These are phyloP conservation scores for Leccinum obscurum DNA, from an alignment of 768 basidiomycete species.

Conservation along the genomic window DNA sequence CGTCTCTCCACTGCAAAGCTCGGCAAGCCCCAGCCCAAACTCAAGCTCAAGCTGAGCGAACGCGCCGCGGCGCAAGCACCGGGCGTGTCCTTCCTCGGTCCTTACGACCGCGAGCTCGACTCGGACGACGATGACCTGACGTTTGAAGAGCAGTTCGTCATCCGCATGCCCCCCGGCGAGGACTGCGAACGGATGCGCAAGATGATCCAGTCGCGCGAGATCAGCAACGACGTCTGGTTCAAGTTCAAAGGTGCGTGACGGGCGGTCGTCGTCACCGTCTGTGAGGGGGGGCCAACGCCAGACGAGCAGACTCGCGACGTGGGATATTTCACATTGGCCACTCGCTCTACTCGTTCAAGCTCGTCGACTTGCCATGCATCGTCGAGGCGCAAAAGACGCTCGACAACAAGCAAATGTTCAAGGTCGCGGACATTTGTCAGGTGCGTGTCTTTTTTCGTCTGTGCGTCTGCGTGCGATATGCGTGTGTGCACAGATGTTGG, in stretches of 20 bases:
- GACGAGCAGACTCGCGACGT: conserved; percentile 74
- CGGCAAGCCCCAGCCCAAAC: conserved; percentile 63
- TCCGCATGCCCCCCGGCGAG: conserved; percentile 84
- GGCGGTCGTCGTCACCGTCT: neutral
- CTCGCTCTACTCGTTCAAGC: conserved; percentile 81
- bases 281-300: conserved; percentile 10
- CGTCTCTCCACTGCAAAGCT: conserved; percentile 52
- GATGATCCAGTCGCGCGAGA: conserved; percentile 77
- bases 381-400: conserved; percentile 94
- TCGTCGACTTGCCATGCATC: conserved; percentile 94
- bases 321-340: conserved; percentile 87
- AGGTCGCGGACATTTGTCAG: conserved; percentile 98
- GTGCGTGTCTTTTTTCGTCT: conserved; percentile 39
- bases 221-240: conserved; percentile 89
- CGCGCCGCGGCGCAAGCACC: conserved; percentile 78
- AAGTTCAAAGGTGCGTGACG: conserved; percentile 83
- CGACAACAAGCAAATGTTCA: conserved; percentile 97
- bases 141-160: conserved; percentile 96
- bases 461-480: conserved; percentile 13
- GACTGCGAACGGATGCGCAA: conserved; percentile 79
- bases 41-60: conserved; percentile 87
- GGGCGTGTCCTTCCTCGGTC: conserved; percentile 86
- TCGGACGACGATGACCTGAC: conserved; percentile 93
- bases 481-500: conserved; percentile 72
- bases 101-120: conserved; percentile 92